Conservation (phyloP, 2,329 filamentous ascomycete genomes). For the Penicillium crustosum region DNA sequence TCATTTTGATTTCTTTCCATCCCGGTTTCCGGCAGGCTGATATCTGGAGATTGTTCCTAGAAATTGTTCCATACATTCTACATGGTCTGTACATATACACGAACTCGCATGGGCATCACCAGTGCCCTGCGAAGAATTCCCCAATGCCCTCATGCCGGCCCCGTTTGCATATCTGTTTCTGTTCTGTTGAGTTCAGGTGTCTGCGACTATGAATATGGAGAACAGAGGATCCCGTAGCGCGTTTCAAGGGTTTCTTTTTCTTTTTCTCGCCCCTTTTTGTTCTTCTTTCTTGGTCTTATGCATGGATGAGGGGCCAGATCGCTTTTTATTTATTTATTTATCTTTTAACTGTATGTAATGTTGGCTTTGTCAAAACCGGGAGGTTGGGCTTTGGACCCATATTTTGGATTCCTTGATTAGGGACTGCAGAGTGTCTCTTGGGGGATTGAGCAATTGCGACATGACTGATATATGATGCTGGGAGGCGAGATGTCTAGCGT, state of each 20-base stretch:
- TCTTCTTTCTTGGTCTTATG: slow-evolving; percentile 13
- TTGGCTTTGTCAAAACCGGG: slow-evolving; percentile 15
- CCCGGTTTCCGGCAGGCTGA: slow-evolving; percentile 8
- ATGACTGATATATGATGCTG: slow-evolving; percentile 20
- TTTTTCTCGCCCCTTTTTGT: slow-evolving; percentile 9
- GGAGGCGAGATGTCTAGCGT: slow-evolving; percentile 12
- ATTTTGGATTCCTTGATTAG: slow-evolving; percentile 1
- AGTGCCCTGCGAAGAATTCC: neutral
- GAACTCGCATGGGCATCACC: slow-evolving; percentile 16
- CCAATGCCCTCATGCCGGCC: neutral
- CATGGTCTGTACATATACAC: slow-evolving; percentile 39
- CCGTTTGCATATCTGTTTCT: slow-evolving; percentile 6
- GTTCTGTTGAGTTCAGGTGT: neutral
- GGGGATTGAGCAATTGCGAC: slow-evolving; percentile 12
- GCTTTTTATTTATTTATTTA: slow-evolving; percentile 1
- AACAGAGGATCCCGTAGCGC: neutral
- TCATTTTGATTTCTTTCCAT: slow-evolving; percentile 7
- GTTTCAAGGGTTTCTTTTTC: neutral
- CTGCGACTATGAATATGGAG: slow-evolving; percentile 1
- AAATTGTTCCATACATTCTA: slow-evolving; percentile 27
- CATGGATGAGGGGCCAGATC: slow-evolving; percentile 1
- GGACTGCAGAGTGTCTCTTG: slow-evolving; percentile 4
- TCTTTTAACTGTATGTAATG: slow-evolving; percentile 28
- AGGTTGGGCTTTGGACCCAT: slow-evolving; percentile 8
- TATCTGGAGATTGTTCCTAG: slow-evolving; percentile 19